phyloP scores from a whole-genome alignment of 179 eudicot species.

The Patellifolia procumbens region DNA sequence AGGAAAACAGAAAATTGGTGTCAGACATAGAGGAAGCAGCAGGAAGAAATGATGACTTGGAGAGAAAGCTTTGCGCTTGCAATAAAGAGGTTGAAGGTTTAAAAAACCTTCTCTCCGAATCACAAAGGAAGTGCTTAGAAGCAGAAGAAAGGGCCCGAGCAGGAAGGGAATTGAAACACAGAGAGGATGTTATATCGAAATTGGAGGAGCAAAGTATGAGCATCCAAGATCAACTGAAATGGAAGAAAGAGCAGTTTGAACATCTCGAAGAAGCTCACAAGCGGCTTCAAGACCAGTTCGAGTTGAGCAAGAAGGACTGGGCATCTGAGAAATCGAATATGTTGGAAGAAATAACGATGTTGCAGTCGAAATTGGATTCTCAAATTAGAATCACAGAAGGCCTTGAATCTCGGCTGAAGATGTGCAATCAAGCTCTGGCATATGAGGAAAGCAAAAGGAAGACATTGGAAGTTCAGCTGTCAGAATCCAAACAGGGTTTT shows the following conservation, averaged over 20 bases:
- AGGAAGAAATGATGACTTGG: constrained; percentile 42
- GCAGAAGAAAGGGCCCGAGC: constrained; percentile 47
- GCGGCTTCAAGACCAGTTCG: constrained; percentile 55
- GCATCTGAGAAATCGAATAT: constrained; percentile 59
- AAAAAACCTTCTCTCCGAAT: constrained; percentile 48
- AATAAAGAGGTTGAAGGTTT: constrained; percentile 59
- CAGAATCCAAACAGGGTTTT: constrained; percentile 59
- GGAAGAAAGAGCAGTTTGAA: constrained; percentile 93
- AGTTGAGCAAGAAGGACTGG: constrained; percentile 67
- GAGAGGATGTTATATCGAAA: constrained; percentile 63
- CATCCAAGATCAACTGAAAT: constrained; percentile 74
- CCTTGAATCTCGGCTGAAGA: constrained; percentile 62
- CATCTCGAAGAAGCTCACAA: constrained; percentile 92
- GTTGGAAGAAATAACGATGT: constrained; percentile 57
- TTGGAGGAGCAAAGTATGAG: constrained; percentile 67
- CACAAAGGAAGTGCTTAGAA: constrained; percentile 60
- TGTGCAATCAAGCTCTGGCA: constrained; percentile 86
- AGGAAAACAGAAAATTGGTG: constrained; percentile 55
- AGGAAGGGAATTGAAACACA: constrained; percentile 53
- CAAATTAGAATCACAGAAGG: constrained; percentile 62
- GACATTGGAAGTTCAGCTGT: constrained; percentile 67
- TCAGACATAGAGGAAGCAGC: constrained; percentile 64
- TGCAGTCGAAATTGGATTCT: constrained; percentile 72
- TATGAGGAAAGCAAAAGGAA: constrained; percentile 88
- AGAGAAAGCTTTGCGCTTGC: constrained; percentile 47